Base-by-base conservation (phyloP, 2,329 filamentous ascomycete genomes). In the Pleurostoma richardsiae region DNA sequence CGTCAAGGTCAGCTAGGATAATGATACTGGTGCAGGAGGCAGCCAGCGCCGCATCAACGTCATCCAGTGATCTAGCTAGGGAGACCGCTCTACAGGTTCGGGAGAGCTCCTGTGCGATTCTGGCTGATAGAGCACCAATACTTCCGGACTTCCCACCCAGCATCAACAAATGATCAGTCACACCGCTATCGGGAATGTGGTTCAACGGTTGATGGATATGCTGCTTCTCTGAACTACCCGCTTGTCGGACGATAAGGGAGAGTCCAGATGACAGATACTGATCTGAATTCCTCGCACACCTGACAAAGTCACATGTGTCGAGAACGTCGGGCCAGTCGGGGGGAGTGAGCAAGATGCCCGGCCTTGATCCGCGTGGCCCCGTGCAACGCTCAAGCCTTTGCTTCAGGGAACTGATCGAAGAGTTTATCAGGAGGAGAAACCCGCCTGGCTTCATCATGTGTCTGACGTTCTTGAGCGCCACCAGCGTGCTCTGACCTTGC, bases 211-310 rank as follows among this genome's bases (percentile, higher is more conserved):
- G 46, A 41, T 56, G 31, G 28, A 59, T 31, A 5, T 50, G 27
- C 6, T 47, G 40, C 46, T 63, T 62, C 5, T 56, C 45, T 10
- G 43, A 42, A 1, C 51, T 58, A 11, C 56, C 53, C 11, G 64
- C 54, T 43, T 71, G 69, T 7, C 69, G 62, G 6, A 73, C 56
- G 26, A 59, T 61, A n/a, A 73, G 46, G 2, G 61, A 60, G 40
- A 62, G 66, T 1, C 68, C 67, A 0, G 58, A 52, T 3, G 56
- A 49, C 30, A 56, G 61, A 10, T 51, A 56, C 41, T 71, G 66
- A 36, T 65, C 55, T 0, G 64, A 59, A 39, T 66, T 60, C 11
- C 53, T 56, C 1, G 60, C 58, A 0, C 59, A 46, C n/a, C 52
- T 48, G 4, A 51, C 44, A 30, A 72, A 73, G 1, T 64, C 67